phyloP scores from a whole-genome alignment of 2,329 filamentous ascomycete genomes.

The Myriosclerotinia duriaeana region DNA sequence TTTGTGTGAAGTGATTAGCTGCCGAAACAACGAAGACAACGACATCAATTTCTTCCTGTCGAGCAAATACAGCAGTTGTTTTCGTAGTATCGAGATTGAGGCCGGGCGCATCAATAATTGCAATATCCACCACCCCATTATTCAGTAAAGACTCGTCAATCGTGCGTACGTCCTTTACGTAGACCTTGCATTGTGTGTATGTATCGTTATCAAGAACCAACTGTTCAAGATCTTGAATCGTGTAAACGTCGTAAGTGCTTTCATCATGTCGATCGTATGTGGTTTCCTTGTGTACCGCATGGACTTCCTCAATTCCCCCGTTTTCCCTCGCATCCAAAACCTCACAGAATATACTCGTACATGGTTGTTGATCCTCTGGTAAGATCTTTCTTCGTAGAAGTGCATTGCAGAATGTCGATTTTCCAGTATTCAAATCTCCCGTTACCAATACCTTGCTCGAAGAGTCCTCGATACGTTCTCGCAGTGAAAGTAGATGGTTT shows the following conservation, averaged over 20 bases:
- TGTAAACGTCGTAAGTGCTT: constrained; percentile 86
- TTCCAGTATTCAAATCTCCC: constrained; percentile 93
- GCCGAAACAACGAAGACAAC: constrained; percentile 98
- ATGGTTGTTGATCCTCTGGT: constrained; percentile 96
- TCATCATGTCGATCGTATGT: constrained; percentile 88
- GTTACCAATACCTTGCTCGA: constrained; percentile 96
- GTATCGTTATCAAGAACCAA: constrained; percentile 86
- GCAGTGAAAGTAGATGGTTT: constrained; percentile 80
- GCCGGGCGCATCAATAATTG: constrained; percentile 92
- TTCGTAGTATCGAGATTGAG: constrained; percentile 95
- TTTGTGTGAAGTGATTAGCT: constrained; percentile 95
- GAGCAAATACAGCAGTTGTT: constrained; percentile 93
- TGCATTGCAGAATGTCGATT: constrained; percentile 99
- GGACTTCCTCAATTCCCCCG: constrained; percentile 86
- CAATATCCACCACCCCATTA: constrained; percentile 97
- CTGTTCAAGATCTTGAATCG: constrained; percentile 74
- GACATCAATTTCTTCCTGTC: constrained; percentile 97
- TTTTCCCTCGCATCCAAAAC: constrained; percentile 92
- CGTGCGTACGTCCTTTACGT: constrained; percentile 83
- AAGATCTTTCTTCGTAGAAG: constrained; percentile 86
- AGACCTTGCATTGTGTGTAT: constrained; percentile 95
- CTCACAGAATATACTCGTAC: constrained; percentile 97
- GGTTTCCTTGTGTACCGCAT: constrained; percentile 81
- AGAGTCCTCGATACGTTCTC: constrained; percentile 94
- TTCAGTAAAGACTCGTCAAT: constrained; percentile 94